Base-by-base conservation (phyloP, 768 basidiomycete species). In the Lactarius evosmus region DNA sequence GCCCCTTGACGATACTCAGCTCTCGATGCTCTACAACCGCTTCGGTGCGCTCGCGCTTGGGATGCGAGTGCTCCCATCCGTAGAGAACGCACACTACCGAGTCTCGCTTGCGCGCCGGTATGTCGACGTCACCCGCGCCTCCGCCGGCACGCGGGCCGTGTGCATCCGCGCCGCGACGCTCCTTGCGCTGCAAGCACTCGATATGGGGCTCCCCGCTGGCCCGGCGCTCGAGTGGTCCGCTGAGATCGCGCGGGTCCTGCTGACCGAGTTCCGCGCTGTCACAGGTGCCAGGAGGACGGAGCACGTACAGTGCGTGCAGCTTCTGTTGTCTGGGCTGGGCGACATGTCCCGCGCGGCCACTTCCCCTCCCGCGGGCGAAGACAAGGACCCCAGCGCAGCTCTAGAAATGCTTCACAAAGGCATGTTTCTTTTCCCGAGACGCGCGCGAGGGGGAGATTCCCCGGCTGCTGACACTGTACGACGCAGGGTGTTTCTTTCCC, bases 21-120 rank as follows among this genome's bases (percentile, higher is more conserved):
- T 90, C 2, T 88, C 91, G 0, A 86, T 86, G 81, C 78, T 96
- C 36, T 85, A 88, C 74, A 97, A 97, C 74, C 85, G 94, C 9
- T 85, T 91, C 69, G 84, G 83, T 55, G 86, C 89, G 12, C 78
- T 89, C 67, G 83, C 88, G 6, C 78, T 91, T 30, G 86, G 85
- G 4, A 79, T 90, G 49, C 82, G 86, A 68, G 81, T 97, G 51
- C 84, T 88, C 52, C 84, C 86, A 0, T 74, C 78, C 0, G 71
- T 77, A 1, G 68, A 77, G 2, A 80, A 81, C 25, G 74, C 80
- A 52, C 75, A 74, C 4, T 78, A 80, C 50, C 84, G 88, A 17
- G 73, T 95, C 46, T 74, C 79, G n/a, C 85, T 84, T 58, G 87
- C 88, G 7, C 83, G 80, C 19, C 80, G 80, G 30, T 93, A 90